These are phyloP conservation scores for Talaromyces liani DNA, from an alignment of 495 filamentous ascomycete species.

Conservation along the genomic window DNA sequence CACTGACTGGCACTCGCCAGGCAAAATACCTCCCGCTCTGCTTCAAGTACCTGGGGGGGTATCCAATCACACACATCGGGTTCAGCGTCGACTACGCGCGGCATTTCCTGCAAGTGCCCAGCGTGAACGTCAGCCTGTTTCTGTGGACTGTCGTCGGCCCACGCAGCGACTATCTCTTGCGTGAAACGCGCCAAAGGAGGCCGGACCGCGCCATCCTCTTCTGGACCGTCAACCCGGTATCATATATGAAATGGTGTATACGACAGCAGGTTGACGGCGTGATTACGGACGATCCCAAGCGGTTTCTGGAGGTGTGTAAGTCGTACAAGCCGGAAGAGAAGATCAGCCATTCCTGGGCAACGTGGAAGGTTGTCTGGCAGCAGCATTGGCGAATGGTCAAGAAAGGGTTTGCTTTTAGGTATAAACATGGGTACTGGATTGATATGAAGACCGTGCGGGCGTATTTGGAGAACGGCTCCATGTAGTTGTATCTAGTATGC, in stretches of 20 bases:
- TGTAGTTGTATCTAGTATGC: too few species aligned
- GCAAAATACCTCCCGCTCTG: constrained; percentile 57
- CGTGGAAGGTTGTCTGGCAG: constrained; percentile 2
- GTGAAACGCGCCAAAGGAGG: constrained; percentile 47
- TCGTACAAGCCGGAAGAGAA: neutral
- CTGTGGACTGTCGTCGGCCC: constrained; percentile 59
- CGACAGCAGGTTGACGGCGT: constrained; percentile 45
- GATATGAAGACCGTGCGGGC: neutral
- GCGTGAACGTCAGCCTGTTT: constrained; percentile 68
- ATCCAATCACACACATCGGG: constrained; percentile 65
- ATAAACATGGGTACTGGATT: constrained; percentile 5
- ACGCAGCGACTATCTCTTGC: constrained; percentile 53
- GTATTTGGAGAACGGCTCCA: too few species aligned
- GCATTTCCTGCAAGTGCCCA: constrained; percentile 51
- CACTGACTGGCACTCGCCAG: constrained; percentile 17
- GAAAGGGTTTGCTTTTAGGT: neutral
- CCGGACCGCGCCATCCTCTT: constrained; percentile 53
- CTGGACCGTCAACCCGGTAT: constrained; percentile 80
- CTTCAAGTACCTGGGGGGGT: constrained; percentile 54
- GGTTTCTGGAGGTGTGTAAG: constrained; percentile 14
- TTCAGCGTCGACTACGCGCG: constrained; percentile 61
- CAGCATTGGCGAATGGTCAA: neutral
- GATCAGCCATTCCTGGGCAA: neutral
- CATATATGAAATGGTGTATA: constrained; percentile 68
- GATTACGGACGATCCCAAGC: constrained; percentile 52